phyloP scores from a whole-genome alignment of 2,329 filamentous ascomycete genomes.

The Neurospora sp. region DNA sequence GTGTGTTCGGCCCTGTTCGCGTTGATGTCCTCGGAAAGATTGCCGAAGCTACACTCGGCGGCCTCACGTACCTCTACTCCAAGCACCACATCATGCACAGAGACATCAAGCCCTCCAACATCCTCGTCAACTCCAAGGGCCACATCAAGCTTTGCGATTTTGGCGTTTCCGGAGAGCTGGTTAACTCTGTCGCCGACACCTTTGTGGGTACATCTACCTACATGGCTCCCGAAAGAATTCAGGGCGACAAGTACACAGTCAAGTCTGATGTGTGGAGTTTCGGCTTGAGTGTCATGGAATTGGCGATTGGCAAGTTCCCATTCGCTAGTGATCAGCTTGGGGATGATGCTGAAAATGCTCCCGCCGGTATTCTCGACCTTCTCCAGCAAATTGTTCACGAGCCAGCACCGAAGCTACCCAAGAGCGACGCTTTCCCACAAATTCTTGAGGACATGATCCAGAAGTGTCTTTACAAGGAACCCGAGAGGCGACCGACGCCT shows the following conservation, averaged over 20 bases:
- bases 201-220: slow-evolving; percentile 98
- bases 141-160: slow-evolving; percentile 98
- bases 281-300: slow-evolving; percentile 87
- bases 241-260: slow-evolving; percentile 93
- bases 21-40: slow-evolving; percentile 98
- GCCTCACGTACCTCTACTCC: slow-evolving; percentile 88
- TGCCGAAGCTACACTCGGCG: slow-evolving; percentile 86
- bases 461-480: slow-evolving; percentile 85
- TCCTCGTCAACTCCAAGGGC: slow-evolving; percentile 87
- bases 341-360: slow-evolving; percentile 67
- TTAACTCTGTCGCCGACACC: slow-evolving; percentile 96
- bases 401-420: slow-evolving; percentile 82
- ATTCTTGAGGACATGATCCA: slow-evolving; percentile 97
- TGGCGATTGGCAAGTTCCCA: slow-evolving; percentile 94
- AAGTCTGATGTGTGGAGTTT: slow-evolving; percentile 99
- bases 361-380: slow-evolving; percentile 90
- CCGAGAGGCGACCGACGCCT: slow-evolving; percentile 81
- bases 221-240: slow-evolving; percentile 97
- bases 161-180: slow-evolving; percentile 93
- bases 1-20: slow-evolving; percentile 86
- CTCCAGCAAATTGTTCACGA: slow-evolving; percentile 97
- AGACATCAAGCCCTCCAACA: slow-evolving; percentile 97
- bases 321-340: slow-evolving; percentile 64
- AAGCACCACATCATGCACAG: slow-evolving; percentile 98
- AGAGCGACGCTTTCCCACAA: slow-evolving; percentile 92